A percentile compares a stretch with the other conserved stretches of the same genome.
Conservation (phyloP, 139 green algal species). For the Coccomyxa sp. region DNA sequence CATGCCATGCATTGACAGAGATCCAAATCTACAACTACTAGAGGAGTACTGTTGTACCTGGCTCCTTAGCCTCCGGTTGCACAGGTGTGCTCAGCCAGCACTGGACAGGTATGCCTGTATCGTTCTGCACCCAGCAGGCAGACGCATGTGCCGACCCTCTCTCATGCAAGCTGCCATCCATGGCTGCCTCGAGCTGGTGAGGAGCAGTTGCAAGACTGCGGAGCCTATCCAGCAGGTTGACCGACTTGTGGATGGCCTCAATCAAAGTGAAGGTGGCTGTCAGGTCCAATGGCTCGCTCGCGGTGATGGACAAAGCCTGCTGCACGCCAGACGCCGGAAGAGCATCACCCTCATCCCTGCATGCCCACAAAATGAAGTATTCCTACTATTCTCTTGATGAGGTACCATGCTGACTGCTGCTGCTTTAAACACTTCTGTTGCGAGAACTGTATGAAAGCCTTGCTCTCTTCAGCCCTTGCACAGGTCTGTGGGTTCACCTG, state of each 20-base stretch:
- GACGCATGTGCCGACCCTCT: not conserved
- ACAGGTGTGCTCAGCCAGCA: conserved; percentile 19
- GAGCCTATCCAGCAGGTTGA: conserved; percentile 1
- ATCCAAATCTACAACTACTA: not conserved
- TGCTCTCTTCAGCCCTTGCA: not conserved
- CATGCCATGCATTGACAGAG: not conserved
- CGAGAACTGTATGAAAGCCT: not conserved
- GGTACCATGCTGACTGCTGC: not conserved
- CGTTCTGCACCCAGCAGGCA: conserved; percentile 31
- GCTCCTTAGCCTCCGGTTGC: not conserved
- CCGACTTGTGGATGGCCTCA: conserved; percentile 10
- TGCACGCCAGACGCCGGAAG: not conserved
- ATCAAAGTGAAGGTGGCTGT: conserved; percentile 30
- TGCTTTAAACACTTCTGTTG: not conserved
- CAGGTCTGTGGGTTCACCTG: not conserved
- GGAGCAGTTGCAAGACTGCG: conserved; percentile 1
- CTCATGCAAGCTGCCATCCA: not conserved
- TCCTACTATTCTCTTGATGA: not conserved
- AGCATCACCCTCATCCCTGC: not conserved
- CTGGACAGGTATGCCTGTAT: conserved; percentile 22
- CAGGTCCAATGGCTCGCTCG: conserved; percentile 34
- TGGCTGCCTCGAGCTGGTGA: not conserved
- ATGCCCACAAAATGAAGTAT: not conserved
- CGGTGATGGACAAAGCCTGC: conserved; percentile 7
- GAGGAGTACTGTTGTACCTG: not conserved